A percentile compares a stretch with the other conserved stretches of the same genome.
Conservation (phyloP, 2,329 filamentous ascomycete species). For the Penicillium sp. region DNA sequence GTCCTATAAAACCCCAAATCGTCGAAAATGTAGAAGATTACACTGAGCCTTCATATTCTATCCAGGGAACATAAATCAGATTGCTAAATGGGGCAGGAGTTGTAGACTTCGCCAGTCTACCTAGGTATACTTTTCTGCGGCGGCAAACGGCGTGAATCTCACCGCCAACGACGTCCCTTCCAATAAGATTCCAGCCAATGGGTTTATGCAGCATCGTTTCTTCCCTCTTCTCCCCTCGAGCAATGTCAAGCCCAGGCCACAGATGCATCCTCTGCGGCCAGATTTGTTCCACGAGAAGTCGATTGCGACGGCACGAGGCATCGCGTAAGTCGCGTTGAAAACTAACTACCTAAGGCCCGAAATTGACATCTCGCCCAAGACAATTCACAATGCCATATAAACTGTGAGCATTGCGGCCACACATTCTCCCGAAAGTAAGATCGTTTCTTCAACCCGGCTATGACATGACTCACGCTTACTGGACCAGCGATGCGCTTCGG, state of each 20-base stretch:
- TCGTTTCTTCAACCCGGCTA: background rate
- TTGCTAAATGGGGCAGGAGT: too few relatives aligned
- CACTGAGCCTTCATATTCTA: too few relatives aligned
- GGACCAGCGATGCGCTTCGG: constrained; percentile 10
- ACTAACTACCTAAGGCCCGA: background rate
- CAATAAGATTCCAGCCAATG: too few relatives aligned
- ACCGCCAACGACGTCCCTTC: too few relatives aligned
- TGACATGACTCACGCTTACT: background rate
- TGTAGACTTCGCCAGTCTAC: too few relatives aligned
- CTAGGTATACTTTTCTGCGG: too few relatives aligned
- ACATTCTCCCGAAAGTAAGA: constrained; percentile 14
- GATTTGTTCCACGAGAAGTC: constrained; percentile 8
- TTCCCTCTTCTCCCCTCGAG: background rate
- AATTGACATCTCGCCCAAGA: constrained; percentile 4
- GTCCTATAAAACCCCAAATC: too few relatives aligned
- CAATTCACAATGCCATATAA: background rate
- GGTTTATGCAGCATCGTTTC: too few relatives aligned
- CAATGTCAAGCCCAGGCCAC: constrained; percentile 3
- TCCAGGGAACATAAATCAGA: too few relatives aligned
- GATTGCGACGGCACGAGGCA: constrained; percentile 10
- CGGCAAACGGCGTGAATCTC: too few relatives aligned
- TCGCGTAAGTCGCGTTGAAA: constrained; percentile 9
- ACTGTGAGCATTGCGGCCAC: constrained; percentile 13
- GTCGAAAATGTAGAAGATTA: too few relatives aligned
- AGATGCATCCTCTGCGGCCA: constrained; percentile 4